Evolutionary conservation across 192 early-diverging fungal genomes (phyloP).

Genomic region (Coemansia sp.): DNA sequence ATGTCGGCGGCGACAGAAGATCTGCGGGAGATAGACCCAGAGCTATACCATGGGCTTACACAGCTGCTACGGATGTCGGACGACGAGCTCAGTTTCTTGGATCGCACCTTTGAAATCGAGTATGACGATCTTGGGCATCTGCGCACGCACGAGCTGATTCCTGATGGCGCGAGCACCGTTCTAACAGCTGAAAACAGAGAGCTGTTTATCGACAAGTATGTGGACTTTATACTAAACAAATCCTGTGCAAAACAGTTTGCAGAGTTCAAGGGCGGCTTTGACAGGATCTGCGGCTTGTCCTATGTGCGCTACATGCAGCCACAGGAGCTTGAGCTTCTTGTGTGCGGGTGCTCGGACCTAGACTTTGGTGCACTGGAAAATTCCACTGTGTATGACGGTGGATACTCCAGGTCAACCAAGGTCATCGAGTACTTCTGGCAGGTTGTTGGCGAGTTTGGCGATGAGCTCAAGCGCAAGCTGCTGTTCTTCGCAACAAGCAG

Average conservation of each 20-base stretch:
- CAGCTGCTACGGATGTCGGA: slow-evolving; percentile 67
- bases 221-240: slow-evolving; percentile 74
- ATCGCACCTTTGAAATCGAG: slow-evolving; percentile 80
- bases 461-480: slow-evolving; percentile 84
- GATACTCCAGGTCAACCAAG: slow-evolving; percentile 63
- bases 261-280: slow-evolving; percentile 82
- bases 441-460: slow-evolving; percentile 75
- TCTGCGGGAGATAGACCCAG: slow-evolving; percentile 72
- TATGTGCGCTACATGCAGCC: slow-evolving; percentile 72
- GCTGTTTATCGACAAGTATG: slow-evolving; percentile 80
- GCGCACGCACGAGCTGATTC: slow-evolving; percentile 64
- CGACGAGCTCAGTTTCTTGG: slow-evolving; percentile 72
- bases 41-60: slow-evolving; percentile 72
- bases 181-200: slow-evolving; percentile 73
- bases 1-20: slow-evolving; percentile 69
- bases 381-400: slow-evolving; percentile 83
- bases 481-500: slow-evolving; percentile 90
- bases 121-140: slow-evolving; percentile 66
- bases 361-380: slow-evolving; percentile 80
- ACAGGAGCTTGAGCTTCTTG: slow-evolving; percentile 85
- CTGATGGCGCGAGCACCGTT: slow-evolving; percentile 61
- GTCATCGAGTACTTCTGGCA: slow-evolving; percentile 85
- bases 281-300: slow-evolving; percentile 53
- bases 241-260: slow-evolving; percentile 69
- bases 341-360: slow-evolving; percentile 82